phyloP scores from a whole-genome alignment of 2,329 filamentous ascomycete genomes.

The Fusarium annulatum region DNA sequence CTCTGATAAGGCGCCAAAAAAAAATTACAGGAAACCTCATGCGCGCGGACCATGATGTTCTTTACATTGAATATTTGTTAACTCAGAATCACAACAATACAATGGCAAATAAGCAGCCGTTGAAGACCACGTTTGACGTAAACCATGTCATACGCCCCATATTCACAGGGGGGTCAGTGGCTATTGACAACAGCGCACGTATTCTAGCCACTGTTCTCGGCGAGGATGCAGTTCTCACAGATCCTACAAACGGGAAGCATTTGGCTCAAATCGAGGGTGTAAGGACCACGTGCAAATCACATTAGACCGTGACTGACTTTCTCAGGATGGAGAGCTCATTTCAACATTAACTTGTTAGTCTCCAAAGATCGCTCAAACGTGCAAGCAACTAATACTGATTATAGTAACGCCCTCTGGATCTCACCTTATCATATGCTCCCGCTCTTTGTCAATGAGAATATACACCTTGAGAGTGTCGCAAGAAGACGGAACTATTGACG shows the following conservation, averaged over 20 bases:
- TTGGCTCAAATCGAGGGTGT: slow-evolving; percentile 90
- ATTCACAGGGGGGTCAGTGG: slow-evolving; percentile 89
- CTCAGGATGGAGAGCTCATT: slow-evolving; percentile 80
- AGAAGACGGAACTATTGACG: slow-evolving; percentile 67
- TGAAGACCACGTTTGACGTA: slow-evolving; percentile 91
- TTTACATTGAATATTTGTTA: slow-evolving; percentile 34
- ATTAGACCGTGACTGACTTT: slow-evolving; percentile 31
- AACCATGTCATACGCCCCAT: slow-evolving; percentile 88
- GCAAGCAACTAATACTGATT: slow-evolving; percentile 25
- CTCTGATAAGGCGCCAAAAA: slow-evolving; percentile 29
- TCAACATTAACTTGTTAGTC: slow-evolving; percentile 75
- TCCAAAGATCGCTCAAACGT: neutral
- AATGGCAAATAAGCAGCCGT: slow-evolving; percentile 70
- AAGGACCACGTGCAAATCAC: slow-evolving; percentile 38
- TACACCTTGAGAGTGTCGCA: slow-evolving; percentile 75
- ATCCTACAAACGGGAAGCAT: slow-evolving; percentile 84
- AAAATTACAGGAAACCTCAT: slow-evolving; percentile 34
- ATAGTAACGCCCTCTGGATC: slow-evolving; percentile 87
- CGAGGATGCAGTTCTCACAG: slow-evolving; percentile 89
- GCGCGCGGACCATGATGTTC: slow-evolving; percentile 34
- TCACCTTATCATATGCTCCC: slow-evolving; percentile 90
- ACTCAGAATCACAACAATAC: slow-evolving; percentile 25
- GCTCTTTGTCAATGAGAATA: slow-evolving; percentile 95
- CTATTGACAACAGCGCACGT: slow-evolving; percentile 82
- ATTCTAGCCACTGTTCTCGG: slow-evolving; percentile 90